Evolutionary conservation across 805 yeast species (phyloP), one percentile per base, ranked within the genome.

Genomic region (Candida glaebosa): DNA sequence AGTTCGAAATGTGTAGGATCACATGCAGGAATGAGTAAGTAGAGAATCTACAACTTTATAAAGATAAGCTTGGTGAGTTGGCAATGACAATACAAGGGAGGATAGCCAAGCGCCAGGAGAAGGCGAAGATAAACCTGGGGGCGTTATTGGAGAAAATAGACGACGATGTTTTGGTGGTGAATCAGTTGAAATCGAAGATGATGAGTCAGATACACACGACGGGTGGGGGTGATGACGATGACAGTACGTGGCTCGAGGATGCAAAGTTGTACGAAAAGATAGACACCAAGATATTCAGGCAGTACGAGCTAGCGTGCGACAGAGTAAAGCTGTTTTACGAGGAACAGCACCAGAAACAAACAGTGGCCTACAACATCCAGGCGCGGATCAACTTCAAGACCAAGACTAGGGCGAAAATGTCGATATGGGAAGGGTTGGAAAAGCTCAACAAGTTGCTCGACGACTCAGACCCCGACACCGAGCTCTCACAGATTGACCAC

Each of bases 381-480:
- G 87, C 87, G 0, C 60, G 89, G 31, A 79, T 82, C 38, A 82
- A 81, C 57, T 82, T 82, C 66, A 82, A 82, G 57, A 76, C 87
- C 4, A 79, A 81, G 52, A 67, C 75, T 6, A 58, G 88, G 50
- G 88, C 84, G 39, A 66, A 73, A 39, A 80, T 82, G 84, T 67
- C 84, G 1, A 72, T 82, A 5, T 82, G 89, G 89, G 87, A 80
- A 43, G 88, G 87, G 0, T 56, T 82, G 12, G 76, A 76, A 41
- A 76, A 75, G 45, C 62, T 82, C 30, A 82, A 82, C 53, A 75
- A 77, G 47, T 60, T 82, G 15, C 67, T 82, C 18, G 89, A 82
- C 55, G 87, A 82, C 39, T 76, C 83, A 39, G 89, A 82, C 55
- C 89, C 89, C 0, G 89, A 82, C 56, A 82, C 87, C 0, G 86